Base-by-base conservation (phyloP, 2,329 filamentous ascomycete genomes). In the Aspergillus melleus region DNA sequence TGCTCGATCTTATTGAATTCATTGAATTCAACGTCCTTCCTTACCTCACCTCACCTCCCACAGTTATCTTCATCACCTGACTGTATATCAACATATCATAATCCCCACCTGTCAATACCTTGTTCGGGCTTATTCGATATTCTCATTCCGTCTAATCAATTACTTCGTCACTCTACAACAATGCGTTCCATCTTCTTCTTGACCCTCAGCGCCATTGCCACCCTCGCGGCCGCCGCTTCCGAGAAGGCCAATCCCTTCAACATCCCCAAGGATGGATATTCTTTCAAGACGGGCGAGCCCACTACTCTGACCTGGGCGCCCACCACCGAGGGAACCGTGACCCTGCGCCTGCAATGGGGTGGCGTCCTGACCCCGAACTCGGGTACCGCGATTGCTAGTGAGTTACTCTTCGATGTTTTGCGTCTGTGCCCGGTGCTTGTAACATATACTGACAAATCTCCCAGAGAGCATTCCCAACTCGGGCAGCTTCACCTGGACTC, bases 281-380 rank as follows among this genome's bases (percentile, higher is more conserved):
- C 69, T 26, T 80, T 83, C 67, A 76, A 71, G 14, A 80, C 80
- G 47, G 83, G 83, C 54, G 56, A 79, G 68, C 63, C 79, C 11
- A 73, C 80, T 20, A 77, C 76, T 11, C 69, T 86, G 52, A 74
- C 67, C 54, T 86, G 84, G 84, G 63, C 70, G 6, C 79, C 82
- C 6, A 82, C 78, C 51, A 83, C 81, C 58, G 55, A 65, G 22
- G 81, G 81, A 59, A 82, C 83, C 16, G 78, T 86, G 32, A 80
- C 81, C 46, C 77, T 86, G 66, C 79, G 79, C 47, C 73, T 86
- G 59, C 76, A 82, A 61, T 77, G 80, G 63, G 77, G 72, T 29
- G 74, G 75, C 8, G 71, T 74, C 58, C 73, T 75, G 64, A 76
- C 80, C 58, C 67, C 83, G 14, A 64, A 70, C 56, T 62, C 70